Conservation (phyloP, 257 asterid genomes). For the Dorcoceras hygrometricum region DNA sequence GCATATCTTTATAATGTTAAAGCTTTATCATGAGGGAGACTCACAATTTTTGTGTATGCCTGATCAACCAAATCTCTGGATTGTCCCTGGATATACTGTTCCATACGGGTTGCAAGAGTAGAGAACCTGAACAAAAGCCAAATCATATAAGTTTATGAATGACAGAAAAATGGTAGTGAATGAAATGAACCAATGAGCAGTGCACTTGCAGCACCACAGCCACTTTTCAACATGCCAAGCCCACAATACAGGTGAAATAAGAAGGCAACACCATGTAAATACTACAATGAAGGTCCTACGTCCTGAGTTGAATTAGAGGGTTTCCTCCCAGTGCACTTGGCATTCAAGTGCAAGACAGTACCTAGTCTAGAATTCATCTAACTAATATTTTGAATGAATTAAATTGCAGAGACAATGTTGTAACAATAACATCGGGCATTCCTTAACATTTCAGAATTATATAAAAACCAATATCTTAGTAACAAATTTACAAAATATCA, state of each 20-base stretch:
- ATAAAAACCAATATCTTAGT: not conserved
- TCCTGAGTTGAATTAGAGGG: not conserved
- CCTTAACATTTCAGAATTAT: too few relatives aligned
- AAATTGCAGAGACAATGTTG: too few relatives aligned
- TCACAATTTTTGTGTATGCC: conserved; percentile 84
- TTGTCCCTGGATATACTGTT: conserved; percentile 96
- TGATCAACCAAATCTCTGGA: conserved; percentile 98
- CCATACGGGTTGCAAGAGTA: conserved; percentile 96
- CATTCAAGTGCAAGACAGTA: too few relatives aligned
- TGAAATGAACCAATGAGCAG: not conserved
- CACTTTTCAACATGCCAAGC: not conserved
- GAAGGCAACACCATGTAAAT: not conserved
- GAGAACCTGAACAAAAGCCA: conserved; percentile 61
- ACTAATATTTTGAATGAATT: too few relatives aligned
- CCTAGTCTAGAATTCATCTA: too few relatives aligned
- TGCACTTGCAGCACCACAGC: not conserved
- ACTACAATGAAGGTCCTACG: not conserved
- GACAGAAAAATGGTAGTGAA: conserved; percentile 1
- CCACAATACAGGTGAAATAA: too few relatives aligned
- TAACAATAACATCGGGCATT: too few relatives aligned
- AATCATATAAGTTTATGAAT: conserved; percentile 21
- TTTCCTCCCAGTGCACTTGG: too few relatives aligned
- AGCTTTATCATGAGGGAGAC: conserved; percentile 27
- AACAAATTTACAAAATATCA: conserved; percentile 4
- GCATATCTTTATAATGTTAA: not conserved